Conservation (phyloP, 306 rosid genomes). For the Vigna trinervia region DNA sequence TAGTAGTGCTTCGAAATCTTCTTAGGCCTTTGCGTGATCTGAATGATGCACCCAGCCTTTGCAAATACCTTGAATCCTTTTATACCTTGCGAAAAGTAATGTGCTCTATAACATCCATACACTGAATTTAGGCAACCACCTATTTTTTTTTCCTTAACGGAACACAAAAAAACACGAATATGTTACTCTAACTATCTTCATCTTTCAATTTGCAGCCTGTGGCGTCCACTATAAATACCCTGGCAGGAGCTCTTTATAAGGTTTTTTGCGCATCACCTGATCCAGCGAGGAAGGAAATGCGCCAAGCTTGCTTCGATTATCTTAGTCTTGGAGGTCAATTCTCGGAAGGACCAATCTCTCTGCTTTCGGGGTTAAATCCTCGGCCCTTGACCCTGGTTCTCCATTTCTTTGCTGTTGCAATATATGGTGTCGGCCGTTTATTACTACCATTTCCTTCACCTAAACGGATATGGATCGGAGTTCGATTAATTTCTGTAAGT, state of each 20-base stretch:
- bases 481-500: constrained; percentile 73
- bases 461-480: constrained; percentile 83
- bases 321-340: constrained; percentile 87
- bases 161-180: not conserved
- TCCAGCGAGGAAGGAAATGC: constrained; percentile 94
- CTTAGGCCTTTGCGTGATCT: constrained; percentile 79
- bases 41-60: constrained; percentile 76
- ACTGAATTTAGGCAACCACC: not conserved
- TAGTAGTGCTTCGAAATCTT: constrained; percentile 86
- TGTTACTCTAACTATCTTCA: not conserved
- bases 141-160: not conserved
- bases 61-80: constrained; percentile 90
- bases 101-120: not conserved
- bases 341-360: constrained; percentile 82
- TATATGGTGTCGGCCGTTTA: constrained; percentile 87
- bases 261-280: constrained; percentile 93
- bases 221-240: constrained; percentile 95
- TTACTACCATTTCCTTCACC: constrained; percentile 91
- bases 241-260: constrained; percentile 97
- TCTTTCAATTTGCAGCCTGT: constrained; percentile 73
- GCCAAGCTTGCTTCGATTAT: constrained; percentile 96
- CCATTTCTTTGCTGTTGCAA: constrained; percentile 94
- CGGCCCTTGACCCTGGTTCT: constrained; percentile 91
- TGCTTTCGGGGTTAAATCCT: constrained; percentile 93
- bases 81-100: constrained; percentile 89